Evolutionary conservation across 768 basidiomycete species (phyloP), one percentile per base, ranked within the genome.

Genomic region (Boletus rubropictus): DNA sequence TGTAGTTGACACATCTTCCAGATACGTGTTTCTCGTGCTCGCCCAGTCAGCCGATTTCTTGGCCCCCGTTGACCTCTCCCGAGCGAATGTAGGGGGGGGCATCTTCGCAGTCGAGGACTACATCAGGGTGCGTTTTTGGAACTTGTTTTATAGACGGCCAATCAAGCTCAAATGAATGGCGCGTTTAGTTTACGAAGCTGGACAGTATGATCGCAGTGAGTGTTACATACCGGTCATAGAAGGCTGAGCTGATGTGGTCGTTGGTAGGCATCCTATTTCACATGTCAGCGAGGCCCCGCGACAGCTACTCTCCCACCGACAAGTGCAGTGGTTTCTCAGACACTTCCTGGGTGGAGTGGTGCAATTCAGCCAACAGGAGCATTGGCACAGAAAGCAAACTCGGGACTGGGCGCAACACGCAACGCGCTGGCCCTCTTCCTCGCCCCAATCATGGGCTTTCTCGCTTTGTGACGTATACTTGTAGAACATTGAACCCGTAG

Each of bases 21-120:
- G 87, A 62, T 90, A 89, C 62, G 80, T 78, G 15, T 61, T 90
- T 52, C 65, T 83, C 48, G 64, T 89, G 33, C 82, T 81, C 64
- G 59, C 67, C 8, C 89, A 90, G 61, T 81, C 84, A 8, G 64
- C 72, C 0, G 67, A 69, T 39, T 89, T 90, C 70, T 57, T 70
- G 20, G 69, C 87, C 20, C 86, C 86, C 22, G 59, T 71, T 29
- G 77, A 75, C 51, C 74, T 86, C 45, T 70, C 76, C 40, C 60
- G 65, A 27, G 65, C 79, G 31, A 72, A 71, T 48, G 66, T 72
- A 39, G 71, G 77, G 9, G 78, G 87, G 24, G 72, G 75, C 8
- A 66, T 69, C 37, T 81, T 82, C 58, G 72, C 79, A 59, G 70
- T 86, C 56, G 66, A 68, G 24, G 71, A 68, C 20, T 89, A 89